These are phyloP conservation scores for Saturnispora diversa DNA, from an alignment of 805 yeast species.

Conservation along the genomic window DNA sequence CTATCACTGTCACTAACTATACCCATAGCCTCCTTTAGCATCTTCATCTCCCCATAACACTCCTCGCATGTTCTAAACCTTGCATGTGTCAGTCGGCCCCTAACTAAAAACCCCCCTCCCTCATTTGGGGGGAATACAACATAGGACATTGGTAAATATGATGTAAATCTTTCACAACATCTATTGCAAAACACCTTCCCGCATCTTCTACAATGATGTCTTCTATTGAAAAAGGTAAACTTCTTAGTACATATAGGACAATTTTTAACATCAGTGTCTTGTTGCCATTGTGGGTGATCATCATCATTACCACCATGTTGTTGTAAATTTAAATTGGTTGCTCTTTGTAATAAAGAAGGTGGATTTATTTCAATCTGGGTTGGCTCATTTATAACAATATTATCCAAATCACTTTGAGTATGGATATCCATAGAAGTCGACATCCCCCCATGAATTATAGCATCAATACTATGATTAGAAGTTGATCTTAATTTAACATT, in stretches of 20 bases:
- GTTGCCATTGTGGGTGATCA: conserved; percentile 54
- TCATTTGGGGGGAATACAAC: conserved; percentile 37
- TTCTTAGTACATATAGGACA: conserved; percentile 49
- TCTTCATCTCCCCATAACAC: conserved; percentile 56
- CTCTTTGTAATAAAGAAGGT: background rate
- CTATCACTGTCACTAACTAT: conserved; percentile 12
- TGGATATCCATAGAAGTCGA: too few relatives aligned
- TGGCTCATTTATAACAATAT: too few relatives aligned
- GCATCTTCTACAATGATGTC: conserved; percentile 80
- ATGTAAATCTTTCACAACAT: conserved; percentile 49
- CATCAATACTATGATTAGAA: too few relatives aligned
- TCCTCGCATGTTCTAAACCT: conserved; percentile 69
- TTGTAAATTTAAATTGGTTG: too few relatives aligned
- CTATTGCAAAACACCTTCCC: conserved; percentile 70
- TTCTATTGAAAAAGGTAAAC: conserved; percentile 57
- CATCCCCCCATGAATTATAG: too few relatives aligned
- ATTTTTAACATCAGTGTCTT: conserved; percentile 42
- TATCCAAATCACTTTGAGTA: too few relatives aligned
- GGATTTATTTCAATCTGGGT: too few relatives aligned
- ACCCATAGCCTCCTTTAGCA: conserved; percentile 38
- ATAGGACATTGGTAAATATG: conserved; percentile 51
- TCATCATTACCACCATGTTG: background rate
- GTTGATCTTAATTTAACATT: too few relatives aligned
- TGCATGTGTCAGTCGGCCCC: conserved; percentile 34
- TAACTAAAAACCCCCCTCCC: conserved; percentile 12